Evolutionary conservation across 306 rosid species (phyloP).

Genomic region (Sindora glabra): DNA sequence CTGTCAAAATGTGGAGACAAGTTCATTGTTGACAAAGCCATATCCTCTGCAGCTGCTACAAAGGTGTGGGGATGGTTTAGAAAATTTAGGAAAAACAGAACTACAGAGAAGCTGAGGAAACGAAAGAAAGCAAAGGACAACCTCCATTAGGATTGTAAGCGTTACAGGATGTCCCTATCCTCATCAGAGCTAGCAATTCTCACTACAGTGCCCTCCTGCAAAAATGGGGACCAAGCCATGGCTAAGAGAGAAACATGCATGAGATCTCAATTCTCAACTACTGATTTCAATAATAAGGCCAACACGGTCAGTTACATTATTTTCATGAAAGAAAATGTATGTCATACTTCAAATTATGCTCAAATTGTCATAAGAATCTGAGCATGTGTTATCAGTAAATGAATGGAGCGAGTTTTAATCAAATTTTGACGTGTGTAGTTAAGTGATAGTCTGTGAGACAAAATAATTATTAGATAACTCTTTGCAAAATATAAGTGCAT

Average conservation of each 20-base stretch:
- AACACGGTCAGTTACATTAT: conserved; percentile 20
- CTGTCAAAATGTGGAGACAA: no score
- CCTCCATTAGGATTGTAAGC: conserved; percentile 44
- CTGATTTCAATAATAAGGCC: conserved; percentile 38
- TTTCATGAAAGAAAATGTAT: conserved; percentile 16
- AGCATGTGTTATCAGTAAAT: no score
- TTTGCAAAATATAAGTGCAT: no score
- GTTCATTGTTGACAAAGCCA: conserved; percentile 20
- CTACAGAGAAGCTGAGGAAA: conserved; percentile 21
- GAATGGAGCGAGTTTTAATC: no score
- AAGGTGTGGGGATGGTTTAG: conserved; percentile 18
- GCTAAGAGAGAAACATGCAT: conserved; percentile 40
- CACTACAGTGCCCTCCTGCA: conserved; percentile 52
- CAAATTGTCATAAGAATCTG: no score
- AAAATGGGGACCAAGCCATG: conserved; percentile 52
- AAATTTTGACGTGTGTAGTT: no score
- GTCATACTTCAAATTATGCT: no score
- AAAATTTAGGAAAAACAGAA: conserved; percentile 13
- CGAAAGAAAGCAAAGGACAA: conserved; percentile 37
- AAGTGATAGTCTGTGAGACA: no score
- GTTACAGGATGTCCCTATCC: conserved; percentile 44
- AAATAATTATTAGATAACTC: no score
- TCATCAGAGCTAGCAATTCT: conserved; percentile 34
- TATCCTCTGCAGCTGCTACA: conserved; percentile 31
- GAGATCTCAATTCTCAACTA: conserved; percentile 35